These are phyloP conservation scores for Agapanthus africanus DNA, from an alignment of 106 monocot species.

Conservation along the genomic window DNA sequence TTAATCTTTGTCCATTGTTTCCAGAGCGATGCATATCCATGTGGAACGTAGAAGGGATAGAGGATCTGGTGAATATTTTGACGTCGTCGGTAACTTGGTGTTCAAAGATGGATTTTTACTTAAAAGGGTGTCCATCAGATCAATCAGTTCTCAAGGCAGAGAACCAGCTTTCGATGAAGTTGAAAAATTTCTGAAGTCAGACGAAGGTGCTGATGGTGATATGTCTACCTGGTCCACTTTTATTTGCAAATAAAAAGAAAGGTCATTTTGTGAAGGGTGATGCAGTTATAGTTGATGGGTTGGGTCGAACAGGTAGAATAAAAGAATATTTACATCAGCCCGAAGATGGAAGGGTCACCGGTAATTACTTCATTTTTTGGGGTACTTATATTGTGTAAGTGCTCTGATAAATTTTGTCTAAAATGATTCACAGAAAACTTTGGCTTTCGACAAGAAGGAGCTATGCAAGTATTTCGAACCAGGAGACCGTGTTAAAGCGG, in stretches of 20 bases:
- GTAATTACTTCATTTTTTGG: slow-evolving; percentile 33
- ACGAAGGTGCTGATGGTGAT: slow-evolving; percentile 74
- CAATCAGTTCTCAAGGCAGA: slow-evolving; percentile 63
- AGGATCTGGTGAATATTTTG: slow-evolving; percentile 74
- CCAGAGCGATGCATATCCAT: slow-evolving; percentile 84
- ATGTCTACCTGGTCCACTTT: slow-evolving; percentile 68
- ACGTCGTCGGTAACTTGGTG: slow-evolving; percentile 68
- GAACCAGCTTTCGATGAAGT: slow-evolving; percentile 95
- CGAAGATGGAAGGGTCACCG: slow-evolving; percentile 66
- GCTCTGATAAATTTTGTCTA: neutral
- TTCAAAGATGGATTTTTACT: slow-evolving; percentile 95
- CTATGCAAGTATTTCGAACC: slow-evolving; percentile 95
- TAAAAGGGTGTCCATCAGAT: slow-evolving; percentile 78
- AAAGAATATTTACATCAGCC: slow-evolving; percentile 82
- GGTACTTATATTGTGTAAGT: neutral
- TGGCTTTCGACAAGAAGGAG: slow-evolving; percentile 90
- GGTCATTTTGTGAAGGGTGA: slow-evolving; percentile 98
- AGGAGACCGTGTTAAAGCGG: slow-evolving; percentile 98
- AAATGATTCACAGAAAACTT: slow-evolving; percentile 52
- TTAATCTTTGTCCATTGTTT: slow-evolving; percentile 6
- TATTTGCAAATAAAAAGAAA: slow-evolving; percentile 95
- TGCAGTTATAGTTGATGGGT: slow-evolving; percentile 83
- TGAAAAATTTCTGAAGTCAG: slow-evolving; percentile 87
- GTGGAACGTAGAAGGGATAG: slow-evolving; percentile 68
- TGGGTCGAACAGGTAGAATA: slow-evolving; percentile 99